Conservation (phyloP, 108 stramenopile genomes). For the Conticribra guillardii region DNA sequence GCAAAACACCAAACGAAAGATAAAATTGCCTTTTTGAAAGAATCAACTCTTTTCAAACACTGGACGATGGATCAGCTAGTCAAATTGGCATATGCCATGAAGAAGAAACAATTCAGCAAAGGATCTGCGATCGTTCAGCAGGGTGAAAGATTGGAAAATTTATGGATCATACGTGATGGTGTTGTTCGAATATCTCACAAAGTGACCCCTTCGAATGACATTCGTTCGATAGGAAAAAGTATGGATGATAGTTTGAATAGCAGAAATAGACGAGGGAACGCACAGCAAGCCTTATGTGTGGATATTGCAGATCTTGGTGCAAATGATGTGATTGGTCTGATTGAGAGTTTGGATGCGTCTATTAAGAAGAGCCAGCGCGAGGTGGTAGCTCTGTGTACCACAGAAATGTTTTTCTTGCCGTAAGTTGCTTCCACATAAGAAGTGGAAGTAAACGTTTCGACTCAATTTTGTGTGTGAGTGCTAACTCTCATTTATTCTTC, state of each 20-base stretch:
- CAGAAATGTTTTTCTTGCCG: conserved; percentile 17
- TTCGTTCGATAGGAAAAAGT: background rate
- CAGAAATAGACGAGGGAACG: no score
- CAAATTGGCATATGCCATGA: conserved; percentile 48
- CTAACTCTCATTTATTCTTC: background rate
- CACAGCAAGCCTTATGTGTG: conserved; percentile 11
- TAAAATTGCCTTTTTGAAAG: conserved; percentile 36
- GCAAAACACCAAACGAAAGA: conserved; percentile 41
- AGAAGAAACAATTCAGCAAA: conserved; percentile 29
- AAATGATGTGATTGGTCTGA: conserved; percentile 33
- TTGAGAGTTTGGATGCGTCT: conserved; percentile 20
- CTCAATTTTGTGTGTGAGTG: background rate
- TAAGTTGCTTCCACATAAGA: background rate
- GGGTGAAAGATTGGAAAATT: conserved; percentile 33
- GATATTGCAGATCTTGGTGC: conserved; percentile 36
- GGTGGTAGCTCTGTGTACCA: background rate
- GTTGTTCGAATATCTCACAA: conserved; percentile 18
- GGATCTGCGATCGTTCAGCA: conserved; percentile 32
- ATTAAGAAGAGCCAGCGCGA: conserved; percentile 21
- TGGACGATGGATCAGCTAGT: conserved; percentile 44
- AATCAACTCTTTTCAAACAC: conserved; percentile 23
- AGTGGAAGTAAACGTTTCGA: background rate
- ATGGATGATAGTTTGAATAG: background rate
- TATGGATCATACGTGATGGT: conserved; percentile 32
- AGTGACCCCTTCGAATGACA: background rate